A percentile compares a stretch with the other conserved stretches of the same genome.
phyloP scores from a whole-genome alignment of 1,139 yeast genomes.

The Entelexis paramagnoliae region DNA sequence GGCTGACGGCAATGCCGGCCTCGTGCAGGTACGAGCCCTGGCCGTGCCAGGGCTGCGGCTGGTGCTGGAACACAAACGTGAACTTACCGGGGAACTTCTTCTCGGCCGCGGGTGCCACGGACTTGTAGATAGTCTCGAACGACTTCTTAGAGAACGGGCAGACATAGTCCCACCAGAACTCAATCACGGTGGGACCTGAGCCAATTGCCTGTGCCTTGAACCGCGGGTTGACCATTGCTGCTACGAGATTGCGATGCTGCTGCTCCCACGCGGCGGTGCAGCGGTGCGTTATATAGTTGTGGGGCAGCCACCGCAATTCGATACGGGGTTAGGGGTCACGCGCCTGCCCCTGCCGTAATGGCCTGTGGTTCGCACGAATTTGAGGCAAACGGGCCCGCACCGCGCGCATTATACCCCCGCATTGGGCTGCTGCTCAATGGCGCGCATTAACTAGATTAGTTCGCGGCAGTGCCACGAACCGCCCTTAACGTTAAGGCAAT shows the following conservation, averaged over 20 bases:
- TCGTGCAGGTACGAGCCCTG: conserved; percentile 45
- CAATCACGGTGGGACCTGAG: conserved; percentile 31
- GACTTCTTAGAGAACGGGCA: conserved; percentile 67
- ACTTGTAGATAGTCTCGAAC: conserved; percentile 45
- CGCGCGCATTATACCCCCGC: too few relatives aligned
- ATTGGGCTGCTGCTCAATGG: too few relatives aligned
- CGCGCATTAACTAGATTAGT: not conserved
- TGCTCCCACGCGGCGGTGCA: not conserved
- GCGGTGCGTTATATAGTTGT: not conserved
- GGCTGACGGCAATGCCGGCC: conserved; percentile 59
- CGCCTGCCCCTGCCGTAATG: not conserved
- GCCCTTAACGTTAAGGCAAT: too few relatives aligned
- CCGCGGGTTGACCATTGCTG: conserved; percentile 29
- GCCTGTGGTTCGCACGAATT: not conserved
- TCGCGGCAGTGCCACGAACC: too few relatives aligned
- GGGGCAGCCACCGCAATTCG: not conserved
- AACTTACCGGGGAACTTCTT: conserved; percentile 42
- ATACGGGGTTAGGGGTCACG: not conserved
- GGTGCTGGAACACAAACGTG: conserved; percentile 33
- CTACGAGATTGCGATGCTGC: not conserved
- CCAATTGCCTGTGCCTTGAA: conserved; percentile 29
- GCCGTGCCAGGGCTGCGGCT: conserved; percentile 26
- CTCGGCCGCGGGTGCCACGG: conserved; percentile 47
- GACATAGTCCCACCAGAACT: conserved; percentile 62
- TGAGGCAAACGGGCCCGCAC: too few relatives aligned